Evolutionary conservation across 2,329 filamentous ascomycete species (phyloP), one percentile per base, ranked within the genome.

Genomic region (Dactylellina parvicollis): DNA sequence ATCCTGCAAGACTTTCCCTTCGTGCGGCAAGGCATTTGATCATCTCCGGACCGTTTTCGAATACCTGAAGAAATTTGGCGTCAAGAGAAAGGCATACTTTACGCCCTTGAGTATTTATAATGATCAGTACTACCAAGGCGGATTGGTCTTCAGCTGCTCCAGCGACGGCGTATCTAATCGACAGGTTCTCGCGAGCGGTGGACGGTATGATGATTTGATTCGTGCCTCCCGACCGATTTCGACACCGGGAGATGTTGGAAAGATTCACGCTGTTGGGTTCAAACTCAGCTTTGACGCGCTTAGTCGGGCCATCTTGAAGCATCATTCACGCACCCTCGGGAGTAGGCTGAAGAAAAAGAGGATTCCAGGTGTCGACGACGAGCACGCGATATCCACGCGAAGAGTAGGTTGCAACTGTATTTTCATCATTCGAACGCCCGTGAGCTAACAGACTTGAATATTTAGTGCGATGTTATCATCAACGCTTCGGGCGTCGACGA

Each of bases 141-240:
- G 93, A 5, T 84, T 98, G 26, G 83, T 98, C 44, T 98, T 99
- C 79, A 91, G 96, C 74, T 97, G 92, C 78, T 82, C 97, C 1
- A 92, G 93, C 75, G 94, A 98, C 79, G 89, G 87, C 74, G 96
- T 92, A 79, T 86, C 89, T 74, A 89, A 87, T 72, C 83, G 84
- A 77, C 90, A 95, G 76, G 91, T 98, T 0, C 92, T 98, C 78
- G 95, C 94, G 4, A 95, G 93, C 30, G 95, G 96, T 55, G 95
- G 95, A 1, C 88, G 95, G 52, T 99, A 99, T 79, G 96, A 99
- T 79, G 88, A 88, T 50, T 83, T 99, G 18, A 94, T 99, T 75
- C 88, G 89, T 79, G 91, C 96, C 73, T 91, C 96, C 78, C 87
- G 89, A 7, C 90, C 91, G 3, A 89, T 71, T 40, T 67, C 59